A percentile compares a stretch with the other conserved stretches of the same genome.
These are phyloP conservation scores for Solanum gandarillasii DNA, from an alignment of 257 asterid genomes.

Conservation along the genomic window DNA sequence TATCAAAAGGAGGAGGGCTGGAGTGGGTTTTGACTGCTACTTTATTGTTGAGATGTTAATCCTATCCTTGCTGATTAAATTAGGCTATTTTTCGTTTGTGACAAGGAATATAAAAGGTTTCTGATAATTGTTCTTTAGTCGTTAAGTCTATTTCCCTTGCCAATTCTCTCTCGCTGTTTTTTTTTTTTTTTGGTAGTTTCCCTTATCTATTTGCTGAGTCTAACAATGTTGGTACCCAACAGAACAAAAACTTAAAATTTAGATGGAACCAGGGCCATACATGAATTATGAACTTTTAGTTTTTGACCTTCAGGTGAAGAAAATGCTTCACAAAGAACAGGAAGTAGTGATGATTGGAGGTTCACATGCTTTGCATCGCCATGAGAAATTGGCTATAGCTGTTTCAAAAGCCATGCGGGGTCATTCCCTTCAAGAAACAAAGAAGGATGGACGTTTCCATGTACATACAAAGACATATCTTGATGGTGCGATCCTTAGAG, in stretches of 20 bases:
- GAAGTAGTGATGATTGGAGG: conserved; percentile 91
- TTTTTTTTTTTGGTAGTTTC: background rate
- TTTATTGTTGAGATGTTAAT: background rate
- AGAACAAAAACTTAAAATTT: background rate
- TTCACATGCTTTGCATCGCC: conserved; percentile 82
- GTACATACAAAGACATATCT: conserved; percentile 89
- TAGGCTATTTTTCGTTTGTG: background rate
- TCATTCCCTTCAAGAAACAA: conserved; percentile 96
- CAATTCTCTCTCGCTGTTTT: background rate
- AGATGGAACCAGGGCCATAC: background rate
- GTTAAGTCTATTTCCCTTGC: background rate
- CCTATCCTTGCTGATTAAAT: background rate
- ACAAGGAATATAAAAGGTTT: background rate
- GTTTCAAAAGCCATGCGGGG: conserved; percentile 97
- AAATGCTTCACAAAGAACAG: conserved; percentile 79
- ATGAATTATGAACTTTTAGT: background rate
- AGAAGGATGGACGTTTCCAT: conserved; percentile 96
- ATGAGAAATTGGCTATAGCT: conserved; percentile 90
- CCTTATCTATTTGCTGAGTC: background rate
- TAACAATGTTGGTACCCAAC: background rate
- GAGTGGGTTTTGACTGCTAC: background rate
- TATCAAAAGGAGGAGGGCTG: background rate
- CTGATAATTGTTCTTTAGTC: background rate
- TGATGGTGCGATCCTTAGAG: conserved; percentile 97
- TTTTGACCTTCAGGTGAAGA: conserved; percentile 53